Conservation (phyloP, 2,329 filamentous ascomycete genomes). For the Fusarium odoratissimum region DNA sequence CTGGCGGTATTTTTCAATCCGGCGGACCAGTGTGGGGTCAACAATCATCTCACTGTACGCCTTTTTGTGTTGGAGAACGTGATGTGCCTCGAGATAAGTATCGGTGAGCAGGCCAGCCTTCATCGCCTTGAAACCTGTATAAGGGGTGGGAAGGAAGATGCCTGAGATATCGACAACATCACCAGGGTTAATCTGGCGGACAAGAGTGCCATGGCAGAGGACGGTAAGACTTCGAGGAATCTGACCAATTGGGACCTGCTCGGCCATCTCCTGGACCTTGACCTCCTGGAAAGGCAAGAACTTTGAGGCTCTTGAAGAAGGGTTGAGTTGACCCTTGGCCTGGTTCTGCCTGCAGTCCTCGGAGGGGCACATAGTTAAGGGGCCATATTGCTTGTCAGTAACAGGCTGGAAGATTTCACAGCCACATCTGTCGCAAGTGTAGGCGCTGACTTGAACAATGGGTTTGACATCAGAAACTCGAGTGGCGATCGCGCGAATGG, state of each 20-base stretch:
- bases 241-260: slow-evolving; percentile 97
- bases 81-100: slow-evolving; percentile 94
- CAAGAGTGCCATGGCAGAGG: slow-evolving; percentile 87
- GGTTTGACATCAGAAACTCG: slow-evolving; percentile 98
- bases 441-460: slow-evolving; percentile 96
- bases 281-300: slow-evolving; percentile 98
- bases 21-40: slow-evolving; percentile 80
- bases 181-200: slow-evolving; percentile 89
- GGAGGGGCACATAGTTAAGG: slow-evolving; percentile 87
- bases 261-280: slow-evolving; percentile 99
- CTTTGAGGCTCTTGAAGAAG: slow-evolving; percentile 95
- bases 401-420: slow-evolving; percentile 98
- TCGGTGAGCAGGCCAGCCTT: slow-evolving; percentile 95
- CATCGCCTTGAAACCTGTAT: slow-evolving; percentile 99
- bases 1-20: slow-evolving; percentile 86
- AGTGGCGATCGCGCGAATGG: slow-evolving; percentile 92
- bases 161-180: slow-evolving; percentile 95
- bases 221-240: slow-evolving; percentile 93
- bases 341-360: slow-evolving; percentile 91
- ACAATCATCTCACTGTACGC: slow-evolving; percentile 93
- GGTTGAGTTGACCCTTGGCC: slow-evolving; percentile 90
- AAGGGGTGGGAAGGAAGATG: slow-evolving; percentile 96
- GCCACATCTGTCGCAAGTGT: slow-evolving; percentile 96
- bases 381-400: slow-evolving; percentile 89
- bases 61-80: slow-evolving; percentile 96